phyloP scores from a whole-genome alignment of 768 basidiomycete species.

The Chlorophyllum brunneum region DNA sequence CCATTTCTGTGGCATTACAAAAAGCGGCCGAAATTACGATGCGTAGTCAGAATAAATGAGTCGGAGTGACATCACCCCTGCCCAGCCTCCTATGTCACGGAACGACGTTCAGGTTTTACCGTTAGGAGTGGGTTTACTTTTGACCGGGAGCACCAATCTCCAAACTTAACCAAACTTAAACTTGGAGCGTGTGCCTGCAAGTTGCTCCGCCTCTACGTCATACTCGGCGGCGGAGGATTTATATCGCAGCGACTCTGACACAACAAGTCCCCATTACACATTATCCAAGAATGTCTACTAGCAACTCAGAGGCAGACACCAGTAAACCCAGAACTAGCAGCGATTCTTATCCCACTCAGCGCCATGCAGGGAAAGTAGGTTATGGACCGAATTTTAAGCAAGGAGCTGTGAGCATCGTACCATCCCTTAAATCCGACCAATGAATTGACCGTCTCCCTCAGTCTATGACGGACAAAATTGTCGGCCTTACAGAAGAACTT shows the following conservation, averaged over 20 bases:
- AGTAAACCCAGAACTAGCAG: neutral
- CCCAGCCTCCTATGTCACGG: no score
- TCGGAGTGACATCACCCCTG: no score
- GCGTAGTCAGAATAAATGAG: no score
- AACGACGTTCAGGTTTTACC: no score
- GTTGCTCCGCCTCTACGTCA: constrained; percentile 5
- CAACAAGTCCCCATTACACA: neutral
- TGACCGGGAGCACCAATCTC: no score
- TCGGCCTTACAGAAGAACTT: constrained; percentile 11
- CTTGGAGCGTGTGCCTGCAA: no score
- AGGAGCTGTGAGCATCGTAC: neutral
- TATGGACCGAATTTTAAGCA: constrained; percentile 5
- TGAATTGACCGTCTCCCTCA: neutral
- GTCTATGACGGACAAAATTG: constrained; percentile 9
- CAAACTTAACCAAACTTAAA: no score
- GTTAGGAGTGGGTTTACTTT: no score
- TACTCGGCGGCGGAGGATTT: neutral
- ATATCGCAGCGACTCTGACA: neutral
- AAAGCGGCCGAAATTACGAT: no score
- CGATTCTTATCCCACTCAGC: constrained; percentile 5
- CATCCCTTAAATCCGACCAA: neutral
- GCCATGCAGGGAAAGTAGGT: constrained; percentile 10
- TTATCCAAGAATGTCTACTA: neutral
- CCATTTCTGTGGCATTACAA: no score
- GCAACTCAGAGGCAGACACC: neutral